Percentiles rank a stretch among this genome's conserved stretches.
phyloP scores from a whole-genome alignment of 169 alveolate species.

The Plasmodium knowlesi region DNA sequence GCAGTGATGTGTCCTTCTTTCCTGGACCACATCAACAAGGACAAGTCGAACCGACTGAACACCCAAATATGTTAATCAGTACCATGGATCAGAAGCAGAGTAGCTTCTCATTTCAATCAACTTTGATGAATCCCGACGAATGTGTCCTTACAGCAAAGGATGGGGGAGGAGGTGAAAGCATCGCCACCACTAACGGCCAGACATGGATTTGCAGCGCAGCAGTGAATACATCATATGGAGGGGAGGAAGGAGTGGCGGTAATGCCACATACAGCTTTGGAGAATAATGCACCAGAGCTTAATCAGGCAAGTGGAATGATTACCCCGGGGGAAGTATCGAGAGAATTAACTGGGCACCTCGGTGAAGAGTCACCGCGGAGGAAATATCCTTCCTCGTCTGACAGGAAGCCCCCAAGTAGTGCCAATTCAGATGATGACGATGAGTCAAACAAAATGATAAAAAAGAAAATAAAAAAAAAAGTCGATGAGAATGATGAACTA shows the following conservation, averaged over 20 bases:
- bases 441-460: background rate
- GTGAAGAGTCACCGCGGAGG: background rate
- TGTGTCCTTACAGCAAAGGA: background rate
- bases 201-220: background rate
- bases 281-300: background rate
- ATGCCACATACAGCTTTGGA: background rate
- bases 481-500: slow-evolving; percentile 27
- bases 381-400: background rate
- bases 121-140: background rate
- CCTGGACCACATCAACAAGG: background rate
- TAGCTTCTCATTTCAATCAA: background rate
- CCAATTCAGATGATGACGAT: background rate
- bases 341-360: background rate
- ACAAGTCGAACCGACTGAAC: background rate
- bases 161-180: background rate
- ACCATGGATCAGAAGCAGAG: background rate
- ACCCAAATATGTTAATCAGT: background rate
- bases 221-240: background rate
- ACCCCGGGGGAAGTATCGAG: background rate
- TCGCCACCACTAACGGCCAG: background rate
- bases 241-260: background rate
- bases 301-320: background rate
- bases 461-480: slow-evolving; percentile 41
- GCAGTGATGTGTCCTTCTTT: background rate
- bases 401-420: background rate